Base-by-base conservation (phyloP, 306 rosid species). In the Prosopis cineraria region DNA sequence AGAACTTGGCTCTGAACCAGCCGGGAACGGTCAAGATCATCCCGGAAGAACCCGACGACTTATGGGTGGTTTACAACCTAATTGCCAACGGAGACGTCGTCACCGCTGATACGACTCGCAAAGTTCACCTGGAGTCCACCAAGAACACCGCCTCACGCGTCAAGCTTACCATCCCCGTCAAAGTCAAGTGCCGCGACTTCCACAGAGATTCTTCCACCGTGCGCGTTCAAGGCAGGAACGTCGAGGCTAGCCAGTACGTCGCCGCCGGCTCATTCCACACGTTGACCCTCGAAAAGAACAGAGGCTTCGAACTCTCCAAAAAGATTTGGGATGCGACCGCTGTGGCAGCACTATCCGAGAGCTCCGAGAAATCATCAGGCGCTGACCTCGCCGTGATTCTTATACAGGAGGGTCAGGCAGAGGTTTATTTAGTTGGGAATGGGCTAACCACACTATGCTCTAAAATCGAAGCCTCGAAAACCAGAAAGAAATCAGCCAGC, bases 61-160 rank as follows among this genome's bases (percentile, higher is more conserved):
- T 81, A 3, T 85, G 88, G 85, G 22, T 69, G 10, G 75, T 78
- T 29, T 85, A 81, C 79, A 85, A 85, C 48, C 80, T 85, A 31
- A 85, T 85, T 37, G 14, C 76, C 44, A 41, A 65, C 19, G 88
- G 85, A 31, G 88, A 85, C 79, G 30, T 70, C 36, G 71, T 85
- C 34, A 36, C 83, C 17, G 47, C 83, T 70, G 81, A 85, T 2
- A 81, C 85, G 68, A 81, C 83, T 8, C 88, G 81, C 60, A 85
- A 85, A 45, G 73, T 81, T 7, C 76, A 81, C 79, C 83, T 74
- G 2, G 79, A 78, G 10, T 40, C 78, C 65, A 62, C 73, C 45
- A 78, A 84, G 20, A 67, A 20, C 68, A 53, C 76, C 14, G 73
- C 81, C 6, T 62, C 85, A 8, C 85, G 85, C 25, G 76, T 85